These are phyloP conservation scores for Anaeramoeba ignava DNA, from an alignment of 78 protist species.

Conservation along the genomic window DNA sequence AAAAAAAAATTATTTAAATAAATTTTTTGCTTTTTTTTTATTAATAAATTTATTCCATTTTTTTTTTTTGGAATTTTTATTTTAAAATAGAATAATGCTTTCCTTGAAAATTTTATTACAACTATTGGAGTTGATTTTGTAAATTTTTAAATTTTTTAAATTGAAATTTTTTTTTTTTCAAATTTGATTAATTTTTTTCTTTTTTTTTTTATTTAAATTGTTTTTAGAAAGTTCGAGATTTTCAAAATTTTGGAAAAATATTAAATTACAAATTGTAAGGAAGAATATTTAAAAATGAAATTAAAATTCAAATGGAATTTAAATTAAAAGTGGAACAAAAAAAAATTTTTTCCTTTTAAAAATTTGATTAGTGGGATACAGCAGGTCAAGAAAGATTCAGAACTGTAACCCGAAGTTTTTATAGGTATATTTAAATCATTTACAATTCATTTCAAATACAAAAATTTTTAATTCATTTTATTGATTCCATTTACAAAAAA, in stretches of 20 bases:
- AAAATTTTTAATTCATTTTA: no score
- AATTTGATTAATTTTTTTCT: neutral
- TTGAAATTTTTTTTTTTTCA: neutral
- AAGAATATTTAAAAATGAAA: neutral
- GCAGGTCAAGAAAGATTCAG: neutral
- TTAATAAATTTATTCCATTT: no score
- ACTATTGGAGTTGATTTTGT: neutral
- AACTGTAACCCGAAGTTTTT: neutral
- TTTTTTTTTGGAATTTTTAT: constrained; percentile 1
- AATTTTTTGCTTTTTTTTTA: no score
- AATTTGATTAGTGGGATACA: neutral
- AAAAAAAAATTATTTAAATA: no score
- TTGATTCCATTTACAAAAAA: no score
- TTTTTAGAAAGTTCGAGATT: neutral
- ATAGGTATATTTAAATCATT: no score
- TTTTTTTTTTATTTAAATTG: neutral
- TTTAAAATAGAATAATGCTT: neutral
- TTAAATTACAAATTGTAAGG: neutral
- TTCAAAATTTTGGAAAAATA: neutral
- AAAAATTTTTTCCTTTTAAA: no score
- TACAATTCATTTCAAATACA: no score
- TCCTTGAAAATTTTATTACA: neutral
- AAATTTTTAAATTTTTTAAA: neutral
- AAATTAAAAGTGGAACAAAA: neutral
- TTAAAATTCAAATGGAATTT: constrained; percentile 1